Conservation (phyloP, 495 filamentous ascomycete species). For the Aspergillus hancockii region DNA sequence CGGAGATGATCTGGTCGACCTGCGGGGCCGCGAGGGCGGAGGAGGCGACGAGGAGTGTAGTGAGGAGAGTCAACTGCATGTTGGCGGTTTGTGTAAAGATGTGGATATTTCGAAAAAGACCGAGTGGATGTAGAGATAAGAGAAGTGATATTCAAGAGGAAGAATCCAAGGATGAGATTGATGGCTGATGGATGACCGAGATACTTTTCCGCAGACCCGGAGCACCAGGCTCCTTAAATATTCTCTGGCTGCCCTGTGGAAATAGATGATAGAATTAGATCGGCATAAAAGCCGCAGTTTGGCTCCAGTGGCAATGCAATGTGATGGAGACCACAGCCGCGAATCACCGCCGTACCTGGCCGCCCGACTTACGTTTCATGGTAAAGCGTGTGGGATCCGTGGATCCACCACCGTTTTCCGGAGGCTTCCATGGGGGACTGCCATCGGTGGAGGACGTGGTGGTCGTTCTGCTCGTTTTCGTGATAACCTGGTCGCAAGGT, state of each 20-base stretch:
- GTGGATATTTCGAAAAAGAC: no score
- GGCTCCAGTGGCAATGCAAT: slow-evolving; percentile 4
- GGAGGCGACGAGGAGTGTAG: slow-evolving; percentile 18
- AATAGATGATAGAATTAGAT: neutral
- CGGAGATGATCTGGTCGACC: slow-evolving; percentile 15
- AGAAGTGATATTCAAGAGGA: neutral
- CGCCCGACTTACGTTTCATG: neutral
- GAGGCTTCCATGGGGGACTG: neutral
- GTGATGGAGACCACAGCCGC: neutral
- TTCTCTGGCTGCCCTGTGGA: neutral
- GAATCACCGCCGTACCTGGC: neutral
- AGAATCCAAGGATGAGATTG: neutral
- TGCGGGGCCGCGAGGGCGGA: slow-evolving; percentile 15
- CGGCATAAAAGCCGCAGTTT: neutral
- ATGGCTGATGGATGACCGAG: neutral
- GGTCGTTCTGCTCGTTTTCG: neutral
- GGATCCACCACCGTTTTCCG: neutral
- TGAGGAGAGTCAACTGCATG: slow-evolving; percentile 20
- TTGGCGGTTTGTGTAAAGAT: slow-evolving; percentile 11
- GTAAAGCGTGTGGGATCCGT: neutral
- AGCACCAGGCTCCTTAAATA: neutral
- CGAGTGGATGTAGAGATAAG: no score
- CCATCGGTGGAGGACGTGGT: neutral
- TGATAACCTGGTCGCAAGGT: neutral
- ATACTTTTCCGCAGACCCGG: neutral